Evolutionary conservation across 23 red algal species (phyloP), one percentile per base, ranked within the genome.

Genomic region (Gracilaria domingensis): DNA sequence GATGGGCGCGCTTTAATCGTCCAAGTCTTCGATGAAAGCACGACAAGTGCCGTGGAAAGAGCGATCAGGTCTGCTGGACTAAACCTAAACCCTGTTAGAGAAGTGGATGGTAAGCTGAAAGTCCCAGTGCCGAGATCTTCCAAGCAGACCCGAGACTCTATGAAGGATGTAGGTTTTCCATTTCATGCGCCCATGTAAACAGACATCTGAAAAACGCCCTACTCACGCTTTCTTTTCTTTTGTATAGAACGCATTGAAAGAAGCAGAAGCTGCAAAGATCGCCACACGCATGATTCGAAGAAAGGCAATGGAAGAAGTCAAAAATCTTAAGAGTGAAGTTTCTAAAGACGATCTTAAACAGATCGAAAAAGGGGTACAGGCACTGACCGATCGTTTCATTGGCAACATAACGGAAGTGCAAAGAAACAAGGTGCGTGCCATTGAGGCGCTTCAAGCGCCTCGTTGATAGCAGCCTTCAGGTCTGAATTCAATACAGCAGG

Each of bases 61-160:
- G 96, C 96, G 3, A 95, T 98, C 29, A 85, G 92, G 5, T 40
- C 38, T 35, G 91, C 96, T 8, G 96, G 96, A 20, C 85, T 98
- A 32, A 93, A 93, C 48, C 79, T 98, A 17, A 98, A 98, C 61
- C 96, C 96, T 25, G 53, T 89, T 23, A 58, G 44, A 14, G 76
- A 82, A 17, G 55, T 33, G 13, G 65, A 69, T 35, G 75, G 75
- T 23, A 66, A 39, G 25, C 59, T 91, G 17, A 70, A 40, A 51
- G 79, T 91, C 12, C 88, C 88, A 56, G 39, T 91, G 28, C 88
- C 88, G 8, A 81, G 49, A n/a, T 45, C 75, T 51, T 80, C 76
- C 4, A 61, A 83, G 60, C 28, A 81, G 42, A 60, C 88, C 8
- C 75, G 88, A 40, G 60, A 91, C 29, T 37, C 75, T 9, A 40